phyloP scores from a whole-genome alignment of 2,329 filamentous ascomycete genomes.

The Neurospora sp. region DNA sequence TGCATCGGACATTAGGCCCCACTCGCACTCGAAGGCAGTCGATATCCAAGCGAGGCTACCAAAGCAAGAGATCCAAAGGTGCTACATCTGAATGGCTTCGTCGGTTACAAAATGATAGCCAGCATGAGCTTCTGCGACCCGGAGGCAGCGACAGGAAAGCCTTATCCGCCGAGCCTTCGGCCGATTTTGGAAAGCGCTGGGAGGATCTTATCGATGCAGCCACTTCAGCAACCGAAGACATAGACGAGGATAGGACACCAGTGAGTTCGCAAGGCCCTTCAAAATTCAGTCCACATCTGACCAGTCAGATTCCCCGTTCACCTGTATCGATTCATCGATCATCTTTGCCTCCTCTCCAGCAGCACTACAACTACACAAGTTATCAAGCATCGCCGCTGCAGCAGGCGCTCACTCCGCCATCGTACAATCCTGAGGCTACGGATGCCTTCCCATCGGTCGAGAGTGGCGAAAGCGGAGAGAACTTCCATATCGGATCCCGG shows the following conservation, averaged over 20 bases:
- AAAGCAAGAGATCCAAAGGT: conserved; percentile 62
- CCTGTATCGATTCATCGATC: conserved; percentile 53
- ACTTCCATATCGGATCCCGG: conserved; percentile 58
- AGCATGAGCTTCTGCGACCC: conserved; percentile 49
- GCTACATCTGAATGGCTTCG: conserved; percentile 59
- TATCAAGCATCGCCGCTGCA: conserved; percentile 89
- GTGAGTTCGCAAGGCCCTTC: conserved; percentile 44
- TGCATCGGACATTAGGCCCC: conserved; percentile 62
- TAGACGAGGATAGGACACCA: conserved; percentile 83
- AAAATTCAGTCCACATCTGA: conserved; percentile 34
- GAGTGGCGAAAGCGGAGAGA: conserved; percentile 60
- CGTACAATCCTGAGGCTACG: conserved; percentile 53
- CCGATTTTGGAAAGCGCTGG: conserved; percentile 82
- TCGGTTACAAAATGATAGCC: conserved; percentile 42
- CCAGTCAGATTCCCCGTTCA: conserved; percentile 50
- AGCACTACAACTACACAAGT: conserved; percentile 38
- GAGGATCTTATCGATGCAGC: conserved; percentile 91
- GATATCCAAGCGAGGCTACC: conserved; percentile 73
- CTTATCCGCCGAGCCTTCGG: conserved; percentile 73
- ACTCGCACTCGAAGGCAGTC: conserved; percentile 76
- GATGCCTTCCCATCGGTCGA: conserved; percentile 89
- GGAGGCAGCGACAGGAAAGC: conserved; percentile 69
- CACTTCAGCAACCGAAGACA: conserved; percentile 81
- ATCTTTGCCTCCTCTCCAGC: conserved; percentile 50
- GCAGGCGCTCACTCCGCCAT: conserved; percentile 79